Evolutionary conservation across 306 rosid species (phyloP).

Genomic region (Fragaria nilgerrensis): DNA sequence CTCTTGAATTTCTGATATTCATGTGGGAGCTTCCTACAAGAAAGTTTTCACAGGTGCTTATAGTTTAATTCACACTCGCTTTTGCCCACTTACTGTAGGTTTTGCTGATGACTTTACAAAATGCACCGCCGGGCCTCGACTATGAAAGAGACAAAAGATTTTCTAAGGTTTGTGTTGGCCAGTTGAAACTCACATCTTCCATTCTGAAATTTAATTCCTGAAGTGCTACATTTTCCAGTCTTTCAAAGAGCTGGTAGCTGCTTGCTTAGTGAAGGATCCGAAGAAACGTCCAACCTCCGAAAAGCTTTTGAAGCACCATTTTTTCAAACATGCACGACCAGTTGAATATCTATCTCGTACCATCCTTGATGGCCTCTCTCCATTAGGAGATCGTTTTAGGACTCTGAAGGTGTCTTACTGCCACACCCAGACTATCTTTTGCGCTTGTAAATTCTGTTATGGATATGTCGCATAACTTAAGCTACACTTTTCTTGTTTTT

Average conservation of each 20-base stretch:
- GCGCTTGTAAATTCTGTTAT: slow-evolving; percentile 8
- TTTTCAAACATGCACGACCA: slow-evolving; percentile 76
- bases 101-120: slow-evolving; percentile 93
- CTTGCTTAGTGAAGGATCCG: slow-evolving; percentile 97
- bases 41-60: slow-evolving; percentile 13
- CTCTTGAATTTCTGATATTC: slow-evolving; percentile 26
- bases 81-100: slow-evolving; percentile 56
- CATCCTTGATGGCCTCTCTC: slow-evolving; percentile 77
- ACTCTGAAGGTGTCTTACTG: slow-evolving; percentile 71
- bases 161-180: slow-evolving; percentile 75
- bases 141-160: slow-evolving; percentile 93
- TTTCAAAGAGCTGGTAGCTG: slow-evolving; percentile 86
- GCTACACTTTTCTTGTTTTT: slow-evolving; percentile 18
- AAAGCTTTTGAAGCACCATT: slow-evolving; percentile 86
- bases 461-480: slow-evolving; percentile 11
- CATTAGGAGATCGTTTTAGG: slow-evolving; percentile 88
- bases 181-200: slow-evolving; percentile 29
- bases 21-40: slow-evolving; percentile 10
- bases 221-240: slow-evolving; percentile 54
- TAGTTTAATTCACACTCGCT: slow-evolving; percentile 15
- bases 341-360: slow-evolving; percentile 59
- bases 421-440: slow-evolving; percentile 27
- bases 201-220: slow-evolving; percentile 25
- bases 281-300: slow-evolving; percentile 93
- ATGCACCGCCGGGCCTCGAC: slow-evolving; percentile 99